These are phyloP conservation scores for Dissophora globulifera DNA, from an alignment of 192 early-diverging fungal genomes.

Conservation along the genomic window DNA sequence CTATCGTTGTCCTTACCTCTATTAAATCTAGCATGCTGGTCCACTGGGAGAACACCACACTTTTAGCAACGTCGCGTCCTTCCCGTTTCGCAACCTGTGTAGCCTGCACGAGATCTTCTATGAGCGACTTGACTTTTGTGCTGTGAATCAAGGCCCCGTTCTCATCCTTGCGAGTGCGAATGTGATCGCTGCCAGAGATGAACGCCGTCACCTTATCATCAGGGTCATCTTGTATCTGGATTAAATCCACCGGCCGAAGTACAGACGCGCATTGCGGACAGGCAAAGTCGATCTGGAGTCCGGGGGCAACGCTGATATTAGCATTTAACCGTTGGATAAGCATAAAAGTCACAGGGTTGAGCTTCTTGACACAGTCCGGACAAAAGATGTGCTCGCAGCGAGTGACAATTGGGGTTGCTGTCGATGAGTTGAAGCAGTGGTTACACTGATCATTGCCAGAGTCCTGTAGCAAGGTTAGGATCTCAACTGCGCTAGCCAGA, in stretches of 20 bases:
- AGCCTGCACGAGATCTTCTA: constrained; percentile 55
- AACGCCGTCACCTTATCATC: constrained; percentile 27
- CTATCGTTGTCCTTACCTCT: too few relatives aligned
- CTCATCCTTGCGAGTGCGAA: constrained; percentile 28
- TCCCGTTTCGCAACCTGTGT: constrained; percentile 7
- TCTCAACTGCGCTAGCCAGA: constrained; percentile 26
- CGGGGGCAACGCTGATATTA: constrained; percentile 26
- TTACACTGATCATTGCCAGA: constrained; percentile 54
- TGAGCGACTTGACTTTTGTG: constrained; percentile 61
- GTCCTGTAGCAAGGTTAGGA: constrained; percentile 41
- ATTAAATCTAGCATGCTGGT: constrained; percentile 87
- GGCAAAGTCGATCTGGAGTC: constrained; percentile 28
- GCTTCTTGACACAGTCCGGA: constrained; percentile 52
- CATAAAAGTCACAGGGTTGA: constrained; percentile 35
- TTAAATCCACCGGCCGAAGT: constrained; percentile 52
- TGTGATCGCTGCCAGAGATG: constrained; percentile 4
- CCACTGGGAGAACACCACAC: constrained; percentile 96
- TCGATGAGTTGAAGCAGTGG: constrained; percentile 35
- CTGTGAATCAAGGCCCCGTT: constrained; percentile 51
- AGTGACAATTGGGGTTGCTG: constrained; percentile 31
- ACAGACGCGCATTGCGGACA: constrained; percentile 58
- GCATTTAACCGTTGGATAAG: constrained; percentile 27
- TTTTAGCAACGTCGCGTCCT: constrained; percentile 60
- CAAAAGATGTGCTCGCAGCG: constrained; percentile 56
- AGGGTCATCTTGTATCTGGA: constrained; percentile 60